Evolutionary conservation across 2,329 filamentous ascomycete species (phyloP).

Genomic region (Ophiocordyceps unilateralis): DNA sequence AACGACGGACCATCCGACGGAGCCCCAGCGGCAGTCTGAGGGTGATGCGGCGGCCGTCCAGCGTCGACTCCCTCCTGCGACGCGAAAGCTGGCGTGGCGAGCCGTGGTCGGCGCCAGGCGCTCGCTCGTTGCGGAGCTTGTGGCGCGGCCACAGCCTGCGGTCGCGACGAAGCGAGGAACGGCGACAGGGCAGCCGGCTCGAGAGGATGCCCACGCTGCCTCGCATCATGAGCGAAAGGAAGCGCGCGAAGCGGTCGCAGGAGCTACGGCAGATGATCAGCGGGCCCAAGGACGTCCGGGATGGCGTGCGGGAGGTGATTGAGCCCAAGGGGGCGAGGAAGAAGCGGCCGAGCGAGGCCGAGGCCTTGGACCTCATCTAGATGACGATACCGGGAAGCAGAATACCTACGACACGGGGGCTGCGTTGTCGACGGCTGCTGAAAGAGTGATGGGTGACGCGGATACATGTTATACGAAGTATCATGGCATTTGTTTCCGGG

Average conservation of each 20-base stretch:
- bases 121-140: constrained; percentile 9
- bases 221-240: constrained; percentile 37
- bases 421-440: background rate
- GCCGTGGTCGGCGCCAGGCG: constrained; percentile 16
- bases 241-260: constrained; percentile 39
- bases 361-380: background rate
- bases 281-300: constrained; percentile 37
- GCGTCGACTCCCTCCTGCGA: constrained; percentile 22
- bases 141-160: constrained; percentile 15
- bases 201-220: constrained; percentile 36
- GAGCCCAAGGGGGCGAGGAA: constrained; percentile 15
- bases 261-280: constrained; percentile 44
- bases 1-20: constrained; percentile 40
- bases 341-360: background rate
- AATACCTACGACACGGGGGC: too few relatives aligned
- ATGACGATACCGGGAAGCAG: too few relatives aligned
- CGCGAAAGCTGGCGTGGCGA: constrained; percentile 11
- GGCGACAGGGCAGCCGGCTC: constrained; percentile 27
- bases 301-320: constrained; percentile 40
- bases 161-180: constrained; percentile 10
- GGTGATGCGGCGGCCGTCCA: constrained; percentile 36
- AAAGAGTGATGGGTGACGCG: background rate
- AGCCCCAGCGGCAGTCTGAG: constrained; percentile 42
- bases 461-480: background rate
- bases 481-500: background rate